Conservation (phyloP, 495 filamentous ascomycete species). For the Patellaria atrata region DNA sequence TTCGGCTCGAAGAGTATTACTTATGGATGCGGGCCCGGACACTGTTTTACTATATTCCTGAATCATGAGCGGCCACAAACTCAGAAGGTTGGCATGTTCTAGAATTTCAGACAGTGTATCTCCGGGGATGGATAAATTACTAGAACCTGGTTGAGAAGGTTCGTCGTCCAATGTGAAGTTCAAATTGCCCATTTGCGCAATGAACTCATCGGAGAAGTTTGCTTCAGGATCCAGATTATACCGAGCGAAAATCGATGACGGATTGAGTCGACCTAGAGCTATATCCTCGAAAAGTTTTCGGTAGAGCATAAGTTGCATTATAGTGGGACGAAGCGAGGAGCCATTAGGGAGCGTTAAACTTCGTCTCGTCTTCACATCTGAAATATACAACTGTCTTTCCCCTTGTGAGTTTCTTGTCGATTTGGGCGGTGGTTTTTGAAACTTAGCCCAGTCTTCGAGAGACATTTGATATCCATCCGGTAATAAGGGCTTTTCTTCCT, state of each 20-base stretch:
- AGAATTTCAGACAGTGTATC: constrained; percentile 42
- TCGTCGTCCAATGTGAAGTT: constrained; percentile 38
- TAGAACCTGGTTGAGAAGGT: constrained; percentile 11
- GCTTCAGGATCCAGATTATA: constrained; percentile 50
- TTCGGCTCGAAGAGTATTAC: constrained; percentile 43
- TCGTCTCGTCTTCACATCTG: constrained; percentile 76
- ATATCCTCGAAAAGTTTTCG: constrained; percentile 69
- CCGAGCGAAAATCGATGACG: constrained; percentile 48
- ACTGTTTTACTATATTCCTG: constrained; percentile 19
- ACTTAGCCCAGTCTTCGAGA: too few species aligned
- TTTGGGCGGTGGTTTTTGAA: background rate
- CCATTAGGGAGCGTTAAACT: constrained; percentile 46
- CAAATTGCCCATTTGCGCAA: constrained; percentile 58
- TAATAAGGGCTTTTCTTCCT: constrained; percentile 27
- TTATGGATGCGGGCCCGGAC: constrained; percentile 4
- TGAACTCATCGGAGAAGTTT: constrained; percentile 64
- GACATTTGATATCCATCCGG: too few species aligned
- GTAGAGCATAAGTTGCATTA: constrained; percentile 83
- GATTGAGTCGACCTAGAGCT: constrained; percentile 54
- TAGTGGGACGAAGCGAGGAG: constrained; percentile 56
- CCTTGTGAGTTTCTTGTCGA: background rate
- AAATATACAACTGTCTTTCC: constrained; percentile 48
- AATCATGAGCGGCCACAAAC: constrained; percentile 57
- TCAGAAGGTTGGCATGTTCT: constrained; percentile 40
- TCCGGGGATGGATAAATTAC: constrained; percentile 16